Evolutionary conservation across 306 rosid genomes (phyloP).

Genomic region (Benincasa hispida): DNA sequence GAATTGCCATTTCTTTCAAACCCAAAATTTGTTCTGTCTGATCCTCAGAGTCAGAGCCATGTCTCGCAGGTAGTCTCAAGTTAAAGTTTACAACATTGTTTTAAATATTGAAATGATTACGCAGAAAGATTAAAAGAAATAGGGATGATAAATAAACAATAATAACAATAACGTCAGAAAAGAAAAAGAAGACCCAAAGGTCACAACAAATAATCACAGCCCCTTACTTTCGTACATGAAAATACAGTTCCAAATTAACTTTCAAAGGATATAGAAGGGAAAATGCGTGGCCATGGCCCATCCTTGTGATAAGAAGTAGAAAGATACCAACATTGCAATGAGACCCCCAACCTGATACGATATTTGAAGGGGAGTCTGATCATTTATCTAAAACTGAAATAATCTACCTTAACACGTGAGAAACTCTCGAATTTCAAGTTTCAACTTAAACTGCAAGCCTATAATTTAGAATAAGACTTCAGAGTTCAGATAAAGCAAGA

Average conservation of each 20-base stretch:
- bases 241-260: slow-evolving; percentile 3
- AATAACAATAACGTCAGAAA: neutral
- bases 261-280: slow-evolving; percentile 78
- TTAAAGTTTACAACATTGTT: slow-evolving; percentile 43
- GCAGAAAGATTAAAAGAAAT: neutral
- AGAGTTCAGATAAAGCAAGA: neutral
- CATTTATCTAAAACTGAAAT: slow-evolving; percentile 9
- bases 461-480: neutral
- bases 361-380: slow-evolving; percentile 25
- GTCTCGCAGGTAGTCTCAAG: slow-evolving; percentile 61
- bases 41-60: slow-evolving; percentile 44
- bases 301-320: slow-evolving; percentile 83
- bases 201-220: neutral
- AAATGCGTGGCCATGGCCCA: slow-evolving; percentile 81
- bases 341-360: slow-evolving; percentile 86
- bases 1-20: slow-evolving; percentile 56
- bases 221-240: slow-evolving; percentile 10
- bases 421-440: neutral
- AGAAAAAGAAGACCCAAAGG: neutral
- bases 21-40: slow-evolving; percentile 57
- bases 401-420: neutral
- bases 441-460: neutral
- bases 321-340: slow-evolving; percentile 82
- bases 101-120: neutral
- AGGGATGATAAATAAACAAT: neutral